Evolutionary conservation across 495 filamentous ascomycete species (phyloP).

Genomic region (Acidiella bohemica): DNA sequence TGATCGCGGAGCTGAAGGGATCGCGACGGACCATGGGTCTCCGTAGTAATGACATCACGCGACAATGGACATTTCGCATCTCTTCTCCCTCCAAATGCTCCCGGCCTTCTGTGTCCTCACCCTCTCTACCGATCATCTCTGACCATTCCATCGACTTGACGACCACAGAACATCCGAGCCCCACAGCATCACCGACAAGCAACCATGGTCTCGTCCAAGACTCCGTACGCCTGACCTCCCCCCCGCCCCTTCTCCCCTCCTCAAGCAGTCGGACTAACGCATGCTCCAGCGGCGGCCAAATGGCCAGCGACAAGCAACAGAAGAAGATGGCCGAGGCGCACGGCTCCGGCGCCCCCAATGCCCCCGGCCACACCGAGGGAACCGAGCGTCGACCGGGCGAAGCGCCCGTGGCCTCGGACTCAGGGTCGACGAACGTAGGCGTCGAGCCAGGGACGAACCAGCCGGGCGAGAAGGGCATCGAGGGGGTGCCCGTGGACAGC

Average conservation of each 20-base stretch:
- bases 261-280: neutral
- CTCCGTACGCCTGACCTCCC: conserved; percentile 1
- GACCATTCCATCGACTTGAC: neutral
- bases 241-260: neutral
- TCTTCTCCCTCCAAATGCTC: too few relatives aligned
- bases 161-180: neutral
- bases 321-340: conserved; percentile 13
- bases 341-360: conserved; percentile 17
- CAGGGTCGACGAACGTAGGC: conserved; percentile 12
- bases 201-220: conserved; percentile 8
- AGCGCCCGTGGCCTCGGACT: conserved; percentile 18
- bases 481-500: conserved; percentile 8
- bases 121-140: neutral
- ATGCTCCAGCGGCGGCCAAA: conserved; percentile 12
- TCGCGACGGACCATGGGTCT: too few relatives aligned
- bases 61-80: too few relatives aligned
- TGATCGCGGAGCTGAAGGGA: too few relatives aligned
- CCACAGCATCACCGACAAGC: neutral
- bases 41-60: too few relatives aligned
- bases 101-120: too few relatives aligned
- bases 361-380: conserved; percentile 16
- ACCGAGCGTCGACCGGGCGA: conserved; percentile 11
- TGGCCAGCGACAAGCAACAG: conserved; percentile 14
- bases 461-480: conserved; percentile 17
- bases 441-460: conserved; percentile 8